Base-by-base conservation (phyloP, 2,329 filamentous ascomycete genomes). In the Neurospora sp. region DNA sequence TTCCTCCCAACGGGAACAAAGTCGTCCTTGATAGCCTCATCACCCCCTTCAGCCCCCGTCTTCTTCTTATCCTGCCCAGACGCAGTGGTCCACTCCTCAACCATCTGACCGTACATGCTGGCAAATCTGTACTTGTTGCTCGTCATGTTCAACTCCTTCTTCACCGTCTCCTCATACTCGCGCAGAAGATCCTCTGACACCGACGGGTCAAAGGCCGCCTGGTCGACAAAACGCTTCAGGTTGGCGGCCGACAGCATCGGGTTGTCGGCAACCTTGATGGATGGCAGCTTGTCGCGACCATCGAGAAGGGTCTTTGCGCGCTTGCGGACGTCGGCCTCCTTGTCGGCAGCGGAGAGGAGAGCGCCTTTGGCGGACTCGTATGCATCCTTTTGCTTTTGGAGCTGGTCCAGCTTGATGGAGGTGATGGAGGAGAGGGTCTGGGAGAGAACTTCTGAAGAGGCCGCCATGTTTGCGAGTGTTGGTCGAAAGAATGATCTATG, bases 41-140 rank as follows among this genome's bases (percentile, higher is more conserved):
- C 77, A 52, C 39, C 19, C 6, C 46, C 19, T 52, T 52, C 39
- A 43, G 12, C 36, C 12, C 41, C 28, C n/a, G n/a, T 73, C 74
- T 5, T 79, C 75, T 62, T 62, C 46, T 52, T 52, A 52, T 52
- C 5, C 19, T 52, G 46, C 1, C 80, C 77, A 11, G 78, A 76
- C 1, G 79, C 78, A 67, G 88, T 8, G 10, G 23, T 77, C 82
- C 85, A 87, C 72, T 88, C 85, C 0, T 81, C 84, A 12, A 87
- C 83, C 33, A 89, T 76, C 46, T 82, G 77, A 19, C 84, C 83
- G 75, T 88, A 89, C 39, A 89, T 80, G 6, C 81, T 80, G 0
- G 86, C 86, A 74, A 87, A 86, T 19, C 85, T 81, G 73, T 87
- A 84, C 70, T 84, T 86, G 67, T 83, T 80, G n/a, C 82, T 82